A percentile compares a stretch with the other conserved stretches of the same genome.
These are phyloP conservation scores for Stachybotrys chlorohalonatus DNA, from an alignment of 2,329 filamentous ascomycete genomes.

Conservation along the genomic window DNA sequence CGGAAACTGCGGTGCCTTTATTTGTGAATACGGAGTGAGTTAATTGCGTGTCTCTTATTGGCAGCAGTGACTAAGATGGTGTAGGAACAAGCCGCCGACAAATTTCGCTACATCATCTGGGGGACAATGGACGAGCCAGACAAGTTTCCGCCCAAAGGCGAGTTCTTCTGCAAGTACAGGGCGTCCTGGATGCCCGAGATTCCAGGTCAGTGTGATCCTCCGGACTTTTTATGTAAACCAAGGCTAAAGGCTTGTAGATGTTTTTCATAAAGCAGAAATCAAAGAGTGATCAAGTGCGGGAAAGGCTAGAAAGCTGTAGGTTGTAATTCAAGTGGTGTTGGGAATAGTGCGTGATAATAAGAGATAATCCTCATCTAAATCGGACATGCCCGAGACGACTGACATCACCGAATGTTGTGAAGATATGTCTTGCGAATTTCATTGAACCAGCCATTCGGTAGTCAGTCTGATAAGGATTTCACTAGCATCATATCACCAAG, in stretches of 20 bases:
- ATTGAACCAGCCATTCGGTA: too few relatives aligned
- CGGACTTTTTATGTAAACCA: too few relatives aligned
- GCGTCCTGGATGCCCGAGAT: conserved; percentile 31
- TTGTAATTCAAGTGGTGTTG: too few relatives aligned
- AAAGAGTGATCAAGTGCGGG: background rate
- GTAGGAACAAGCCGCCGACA: conserved; percentile 32
- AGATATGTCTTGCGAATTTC: too few relatives aligned
- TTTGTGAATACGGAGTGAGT: conserved; percentile 23
- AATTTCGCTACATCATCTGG: conserved; percentile 32
- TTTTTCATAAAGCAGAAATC: conserved; percentile 1
- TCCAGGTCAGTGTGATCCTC: background rate
- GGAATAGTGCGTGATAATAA: too few relatives aligned
- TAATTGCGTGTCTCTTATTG: background rate
- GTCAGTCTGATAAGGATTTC: too few relatives aligned
- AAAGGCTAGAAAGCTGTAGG: too few relatives aligned
- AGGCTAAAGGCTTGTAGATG: background rate
- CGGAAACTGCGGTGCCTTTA: conserved; percentile 17
- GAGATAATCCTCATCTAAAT: too few relatives aligned
- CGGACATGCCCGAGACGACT: too few relatives aligned
- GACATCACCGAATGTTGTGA: too few relatives aligned
- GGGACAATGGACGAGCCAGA: conserved; percentile 41
- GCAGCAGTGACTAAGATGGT: background rate
- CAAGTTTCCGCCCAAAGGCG: conserved; percentile 39
- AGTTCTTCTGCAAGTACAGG: conserved; percentile 42
- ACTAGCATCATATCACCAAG: too few relatives aligned